Base-by-base conservation (phyloP, 2,329 filamentous ascomycete species). In the Botrytis fabae region DNA sequence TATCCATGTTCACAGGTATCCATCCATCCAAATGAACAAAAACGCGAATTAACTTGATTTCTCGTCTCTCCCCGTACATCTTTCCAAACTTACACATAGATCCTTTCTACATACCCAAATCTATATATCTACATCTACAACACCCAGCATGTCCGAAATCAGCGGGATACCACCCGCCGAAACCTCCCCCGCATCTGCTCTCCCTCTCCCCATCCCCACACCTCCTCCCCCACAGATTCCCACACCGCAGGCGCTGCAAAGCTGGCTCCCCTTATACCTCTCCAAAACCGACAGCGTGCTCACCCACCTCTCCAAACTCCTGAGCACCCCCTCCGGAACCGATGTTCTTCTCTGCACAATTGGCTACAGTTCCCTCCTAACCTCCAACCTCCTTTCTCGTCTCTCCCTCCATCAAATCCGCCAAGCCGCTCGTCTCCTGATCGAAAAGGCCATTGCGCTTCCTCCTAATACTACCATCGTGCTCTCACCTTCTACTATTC, bases 311-410 rank as follows among this genome's bases (percentile, higher is more conserved):
- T 83, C 86, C 79, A 89, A 89, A 76, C 88, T 92, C 80, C 85
- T 94, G 77, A 87, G 89, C 76, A 92, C 91, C 16, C 89, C 92
- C 62, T 82, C 86, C 51, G 92, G 92, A 79, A 89, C 91, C 81
- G 92, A 94, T 83, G 87, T 88, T 66, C 85, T 90, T 75, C 89
- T 95, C 78, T 87, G 91, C 75, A 88, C 91, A 77, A 81, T 91
- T 75, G 89, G 90, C 83, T 95, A 95, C 84, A 83, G 86, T 74
- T 86, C 91, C 71, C 89, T 88, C 74, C 82, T 91, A 71, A 79
- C 84, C 68, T 85, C 86, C 74, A 83, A 85, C 40, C 77, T 86
- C 38, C 85, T 92, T 78, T 82, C 85, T 71, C 78, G 83, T 63
- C 81, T 89, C 75, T 86, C 88, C 74, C 84, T 89, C 57, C 86